Evolutionary conservation across 371 early-diverging fungal genomes (phyloP).

Genomic region (Mucor plumbeus): DNA sequence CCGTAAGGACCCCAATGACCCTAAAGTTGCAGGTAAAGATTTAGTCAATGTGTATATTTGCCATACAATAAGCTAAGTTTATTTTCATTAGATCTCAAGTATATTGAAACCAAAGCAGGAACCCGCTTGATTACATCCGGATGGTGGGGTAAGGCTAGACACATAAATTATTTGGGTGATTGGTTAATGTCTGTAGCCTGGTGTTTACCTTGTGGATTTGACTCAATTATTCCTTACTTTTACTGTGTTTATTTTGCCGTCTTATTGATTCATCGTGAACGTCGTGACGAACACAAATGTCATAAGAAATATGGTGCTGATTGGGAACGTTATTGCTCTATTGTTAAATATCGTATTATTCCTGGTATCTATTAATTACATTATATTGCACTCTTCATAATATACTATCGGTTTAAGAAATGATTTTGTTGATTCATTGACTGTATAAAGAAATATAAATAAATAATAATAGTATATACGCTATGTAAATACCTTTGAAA

Average conservation of each 20-base stretch:
- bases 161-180: constrained; percentile 94
- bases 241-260: constrained; percentile 90
- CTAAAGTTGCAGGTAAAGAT: constrained; percentile 58
- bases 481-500: too few species aligned
- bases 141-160: constrained; percentile 93
- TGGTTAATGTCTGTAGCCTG: constrained; percentile 88
- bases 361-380: constrained; percentile 62
- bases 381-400: neutral
- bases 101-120: constrained; percentile 81
- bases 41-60: neutral
- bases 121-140: constrained; percentile 82
- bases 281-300: constrained; percentile 90
- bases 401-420: neutral
- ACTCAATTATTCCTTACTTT: constrained; percentile 86
- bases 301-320: constrained; percentile 89
- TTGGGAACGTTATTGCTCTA: constrained; percentile 89
- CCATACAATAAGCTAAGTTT: neutral
- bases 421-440: too few species aligned
- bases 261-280: constrained; percentile 85
- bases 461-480: too few species aligned
- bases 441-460: too few species aligned
- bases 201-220: constrained; percentile 76
- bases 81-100: constrained; percentile 66
- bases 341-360: constrained; percentile 86
- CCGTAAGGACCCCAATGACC: constrained; percentile 74